These are phyloP conservation scores for Coemansia sp. DNA, from an alignment of 192 early-diverging fungal genomes.

Conservation along the genomic window DNA sequence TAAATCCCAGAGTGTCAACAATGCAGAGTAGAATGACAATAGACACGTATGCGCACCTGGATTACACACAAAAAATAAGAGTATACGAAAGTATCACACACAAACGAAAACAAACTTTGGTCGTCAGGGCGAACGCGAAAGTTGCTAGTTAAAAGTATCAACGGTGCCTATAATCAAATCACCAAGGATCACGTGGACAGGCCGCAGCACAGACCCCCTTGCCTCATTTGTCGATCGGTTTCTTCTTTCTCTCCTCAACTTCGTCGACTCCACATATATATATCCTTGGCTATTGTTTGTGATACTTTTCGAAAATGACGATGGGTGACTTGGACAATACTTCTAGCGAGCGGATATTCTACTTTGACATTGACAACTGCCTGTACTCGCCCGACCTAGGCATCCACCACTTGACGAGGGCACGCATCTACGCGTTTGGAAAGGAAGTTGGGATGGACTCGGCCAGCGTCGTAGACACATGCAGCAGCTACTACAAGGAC, in stretches of 20 bases:
- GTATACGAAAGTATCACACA: background rate
- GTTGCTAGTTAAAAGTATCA: background rate
- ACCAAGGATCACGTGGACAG: background rate
- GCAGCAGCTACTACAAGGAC: slow-evolving; percentile 66
- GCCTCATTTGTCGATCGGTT: background rate
- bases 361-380: slow-evolving; percentile 86
- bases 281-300: background rate
- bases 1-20: background rate
- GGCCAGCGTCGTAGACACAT: slow-evolving; percentile 55
- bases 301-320: background rate
- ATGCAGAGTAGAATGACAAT: background rate
- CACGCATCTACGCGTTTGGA: slow-evolving; percentile 69
- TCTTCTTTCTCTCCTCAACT: background rate
- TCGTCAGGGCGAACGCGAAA: background rate
- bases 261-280: background rate
- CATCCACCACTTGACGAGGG: slow-evolving; percentile 61
- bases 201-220: background rate
- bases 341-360: slow-evolving; percentile 58
- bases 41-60: slow-evolving; percentile 2
- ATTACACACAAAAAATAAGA: background rate
- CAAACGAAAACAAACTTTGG: slow-evolving; percentile 10
- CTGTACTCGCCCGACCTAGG: slow-evolving; percentile 64
- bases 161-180: background rate
- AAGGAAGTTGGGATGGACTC: slow-evolving; percentile 61
- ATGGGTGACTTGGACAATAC: slow-evolving; percentile 12